Percentiles rank a stretch among this genome's conserved stretches.
phyloP scores from a whole-genome alignment of 306 rosid genomes.

The Quercus ilex region DNA sequence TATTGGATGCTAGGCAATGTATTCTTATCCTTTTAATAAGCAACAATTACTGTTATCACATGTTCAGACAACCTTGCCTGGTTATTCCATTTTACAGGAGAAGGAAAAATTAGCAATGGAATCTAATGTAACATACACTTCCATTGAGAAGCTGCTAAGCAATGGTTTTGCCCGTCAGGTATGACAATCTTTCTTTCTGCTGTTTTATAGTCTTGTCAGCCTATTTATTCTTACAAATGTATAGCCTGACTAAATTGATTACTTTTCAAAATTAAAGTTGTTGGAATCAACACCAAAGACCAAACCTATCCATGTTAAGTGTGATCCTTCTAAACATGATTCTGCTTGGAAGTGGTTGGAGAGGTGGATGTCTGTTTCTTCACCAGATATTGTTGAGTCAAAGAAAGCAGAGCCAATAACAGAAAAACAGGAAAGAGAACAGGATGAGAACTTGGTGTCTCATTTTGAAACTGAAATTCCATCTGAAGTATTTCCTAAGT shows the following conservation, averaged over 20 bases:
- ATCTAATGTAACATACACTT: slow-evolving; percentile 35
- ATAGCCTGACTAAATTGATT: slow-evolving; percentile 14
- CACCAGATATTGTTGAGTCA: slow-evolving; percentile 36
- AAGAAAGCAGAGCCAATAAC: slow-evolving; percentile 22
- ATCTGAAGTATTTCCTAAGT: slow-evolving; percentile 36
- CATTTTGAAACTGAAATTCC: slow-evolving; percentile 35
- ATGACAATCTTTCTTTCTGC: slow-evolving; percentile 11
- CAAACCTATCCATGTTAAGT: slow-evolving; percentile 64
- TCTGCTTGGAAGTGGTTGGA: slow-evolving; percentile 99
- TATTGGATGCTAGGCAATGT: background rate
- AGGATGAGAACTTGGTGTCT: slow-evolving; percentile 22
- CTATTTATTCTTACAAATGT: background rate
- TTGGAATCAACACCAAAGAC: slow-evolving; percentile 71
- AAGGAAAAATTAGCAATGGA: slow-evolving; percentile 31
- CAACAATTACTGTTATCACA: background rate
- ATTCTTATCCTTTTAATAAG: background rate
- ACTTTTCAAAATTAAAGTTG: slow-evolving; percentile 40
- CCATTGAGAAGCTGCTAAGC: slow-evolving; percentile 72
- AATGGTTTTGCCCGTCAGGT: slow-evolving; percentile 86
- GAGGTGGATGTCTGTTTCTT: slow-evolving; percentile 80
- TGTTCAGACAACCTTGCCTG: background rate
- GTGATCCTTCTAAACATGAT: slow-evolving; percentile 76
- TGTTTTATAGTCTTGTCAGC: slow-evolving; percentile 4
- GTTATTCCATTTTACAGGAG: slow-evolving; percentile 46
- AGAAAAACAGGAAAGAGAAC: slow-evolving; percentile 40